Evolutionary conservation across 129 eudicot species (phyloP), one percentile per base, ranked within the genome.

Genomic region (Glebionis coronaria): DNA sequence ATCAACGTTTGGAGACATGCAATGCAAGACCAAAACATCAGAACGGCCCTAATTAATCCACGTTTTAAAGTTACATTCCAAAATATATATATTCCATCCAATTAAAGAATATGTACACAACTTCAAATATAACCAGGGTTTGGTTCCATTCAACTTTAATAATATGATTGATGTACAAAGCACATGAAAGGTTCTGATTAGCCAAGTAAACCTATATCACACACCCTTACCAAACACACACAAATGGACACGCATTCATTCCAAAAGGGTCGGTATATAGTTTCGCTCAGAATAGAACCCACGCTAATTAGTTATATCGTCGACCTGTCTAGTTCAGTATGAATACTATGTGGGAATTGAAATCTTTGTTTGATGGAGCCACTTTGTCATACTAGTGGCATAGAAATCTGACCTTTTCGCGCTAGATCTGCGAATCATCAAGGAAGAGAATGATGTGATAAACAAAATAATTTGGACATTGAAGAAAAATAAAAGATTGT

Each of bases 1-100:
- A 76, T 76, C 80, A 76, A 76, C 70, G 65, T 75, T 75, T 67
- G 63, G 56, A 67, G 69, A 59, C 79, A 75, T 68, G 74, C 70
- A 69, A 75, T 44, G 49, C 70, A 62, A n/a, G 74, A 56, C 65
- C 71, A 63, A 63, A 13, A 40, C 19, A 71, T 61, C 40, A 73
- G 51, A 74, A 40, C 75, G 59, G 65, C 80, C 74, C 70, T 76
- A 76, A 68, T 76, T 61, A 61, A 52, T 76, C 75, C 80, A 76
- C 75, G 75, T 76, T 68, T 68, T 59, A 23, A 20, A 4, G 0
- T 20, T 44, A 28, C 12, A n/a, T 35, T 4, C 14, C 20, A 12
- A 0, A 2, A 56, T 28, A 47, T n/a, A 70, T 13, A 18, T 27
- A 31, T 13, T 15, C 58, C 12, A 15, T 69, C 20, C 10, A 10